Evolutionary conservation across 768 basidiomycete genomes (phyloP).

Genomic region (Grammothele lineata): DNA sequence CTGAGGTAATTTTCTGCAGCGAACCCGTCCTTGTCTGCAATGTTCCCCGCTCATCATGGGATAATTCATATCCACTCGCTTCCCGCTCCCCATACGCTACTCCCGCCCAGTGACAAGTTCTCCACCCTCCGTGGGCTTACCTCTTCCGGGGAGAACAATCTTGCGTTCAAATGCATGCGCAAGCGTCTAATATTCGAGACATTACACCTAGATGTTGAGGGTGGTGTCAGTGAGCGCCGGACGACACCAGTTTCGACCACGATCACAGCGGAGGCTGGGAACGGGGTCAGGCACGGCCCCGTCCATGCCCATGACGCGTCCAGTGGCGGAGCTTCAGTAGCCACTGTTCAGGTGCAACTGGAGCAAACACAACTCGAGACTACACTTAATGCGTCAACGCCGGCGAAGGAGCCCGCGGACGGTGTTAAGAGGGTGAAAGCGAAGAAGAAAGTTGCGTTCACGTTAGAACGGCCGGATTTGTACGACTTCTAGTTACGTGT

Average conservation of each 20-base stretch:
- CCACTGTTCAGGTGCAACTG: slow-evolving; percentile 41
- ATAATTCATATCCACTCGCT: slow-evolving; percentile 73
- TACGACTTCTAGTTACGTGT: slow-evolving; percentile 56
- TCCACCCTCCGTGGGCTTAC: slow-evolving; percentile 82
- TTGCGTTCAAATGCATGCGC: slow-evolving; percentile 90
- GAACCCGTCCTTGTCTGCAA: slow-evolving; percentile 66
- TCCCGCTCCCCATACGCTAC: slow-evolving; percentile 68
- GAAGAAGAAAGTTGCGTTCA: slow-evolving; percentile 68
- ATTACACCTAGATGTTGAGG: slow-evolving; percentile 81
- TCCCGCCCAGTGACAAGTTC: slow-evolving; percentile 76
- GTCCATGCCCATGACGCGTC: slow-evolving; percentile 2
- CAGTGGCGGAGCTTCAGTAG: slow-evolving; percentile 19
- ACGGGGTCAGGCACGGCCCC: slow-evolving; percentile 15
- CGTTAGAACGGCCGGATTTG: slow-evolving; percentile 61
- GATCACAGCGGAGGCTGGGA: slow-evolving; percentile 18
- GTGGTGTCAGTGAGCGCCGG: slow-evolving; percentile 75
- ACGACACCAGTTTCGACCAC: slow-evolving; percentile 45
- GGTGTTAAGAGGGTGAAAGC: slow-evolving; percentile 45
- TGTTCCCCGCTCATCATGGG: slow-evolving; percentile 87
- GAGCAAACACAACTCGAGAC: slow-evolving; percentile 28
- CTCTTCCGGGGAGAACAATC: slow-evolving; percentile 85
- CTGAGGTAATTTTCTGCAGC: too few relatives aligned
- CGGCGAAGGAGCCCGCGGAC: slow-evolving; percentile 1
- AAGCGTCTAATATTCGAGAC: slow-evolving; percentile 89
- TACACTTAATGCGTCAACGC: not conserved